Conservation (phyloP, 768 basidiomycete species). For the Naganishia vishniacii region DNA sequence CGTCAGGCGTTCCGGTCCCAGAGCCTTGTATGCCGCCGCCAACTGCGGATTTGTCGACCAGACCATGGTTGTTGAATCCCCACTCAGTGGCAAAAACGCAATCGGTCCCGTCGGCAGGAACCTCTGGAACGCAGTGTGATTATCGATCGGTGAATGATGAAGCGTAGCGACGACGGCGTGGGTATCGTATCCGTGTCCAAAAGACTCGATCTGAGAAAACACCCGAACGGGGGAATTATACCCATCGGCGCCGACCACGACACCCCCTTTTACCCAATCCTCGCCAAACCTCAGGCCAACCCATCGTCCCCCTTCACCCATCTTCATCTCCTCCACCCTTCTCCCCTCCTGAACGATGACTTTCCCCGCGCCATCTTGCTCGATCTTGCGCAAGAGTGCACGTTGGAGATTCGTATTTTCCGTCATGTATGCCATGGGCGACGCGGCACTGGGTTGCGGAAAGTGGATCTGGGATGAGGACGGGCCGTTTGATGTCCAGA, state of each 20-base stretch:
- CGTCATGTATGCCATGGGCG: conserved; percentile 71
- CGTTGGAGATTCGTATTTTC: conserved; percentile 92
- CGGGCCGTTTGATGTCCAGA: conserved; percentile 59
- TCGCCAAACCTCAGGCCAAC: conserved; percentile 73
- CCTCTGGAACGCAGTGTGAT: conserved; percentile 82
- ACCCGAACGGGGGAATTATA: conserved; percentile 86
- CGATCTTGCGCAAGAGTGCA: conserved; percentile 65
- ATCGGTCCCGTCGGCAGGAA: conserved; percentile 94
- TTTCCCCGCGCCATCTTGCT: conserved; percentile 49
- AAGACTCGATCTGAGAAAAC: conserved; percentile 77
- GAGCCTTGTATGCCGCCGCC: conserved; percentile 64
- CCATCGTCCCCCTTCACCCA: conserved; percentile 61
- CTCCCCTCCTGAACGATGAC: conserved; percentile 66
- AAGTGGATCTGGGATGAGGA: conserved; percentile 38
- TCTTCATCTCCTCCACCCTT: conserved; percentile 66
- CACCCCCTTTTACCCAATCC: conserved; percentile 61
- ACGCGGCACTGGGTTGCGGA: conserved; percentile 41
- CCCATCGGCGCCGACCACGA: conserved; percentile 92
- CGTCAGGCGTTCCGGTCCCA: conserved; percentile 61
- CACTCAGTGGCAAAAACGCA: conserved; percentile 83
- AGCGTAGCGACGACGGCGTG: conserved; percentile 88
- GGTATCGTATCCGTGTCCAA: conserved; percentile 84
- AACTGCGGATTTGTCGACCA: conserved; percentile 83
- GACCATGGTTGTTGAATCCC: conserved; percentile 75
- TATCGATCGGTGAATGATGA: conserved; percentile 62